Base-by-base conservation (phyloP, 1,139 yeast species). In the Taphrina wiesneri region DNA sequence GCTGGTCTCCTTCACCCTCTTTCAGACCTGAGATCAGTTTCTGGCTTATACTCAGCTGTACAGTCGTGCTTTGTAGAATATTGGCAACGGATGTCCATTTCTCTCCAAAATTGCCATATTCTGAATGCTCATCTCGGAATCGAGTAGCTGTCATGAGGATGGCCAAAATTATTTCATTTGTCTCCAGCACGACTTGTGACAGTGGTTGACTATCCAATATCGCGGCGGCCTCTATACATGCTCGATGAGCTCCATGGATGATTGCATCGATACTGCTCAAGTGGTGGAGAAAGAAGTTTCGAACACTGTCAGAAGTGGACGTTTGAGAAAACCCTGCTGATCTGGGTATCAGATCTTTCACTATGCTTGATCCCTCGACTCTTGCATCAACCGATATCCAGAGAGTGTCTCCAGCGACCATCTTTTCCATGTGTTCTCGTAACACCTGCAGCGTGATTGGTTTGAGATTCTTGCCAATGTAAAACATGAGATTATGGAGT, bases 341-440 rank as follows among this genome's bases (percentile, higher is more conserved):
- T 4, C 64, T 61, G n/a, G 67, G 66, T 7, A 52, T 30, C n/a
- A 67, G 49, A 2, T 69, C 49, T 21, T 53, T 46, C 6, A 61
- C 57, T n/a, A 54, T 63, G 5, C 65, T 53, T 7, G 53, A 41
- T 15, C 52, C 56, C 3, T 63, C 56, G 19, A 56, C 41, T 15
- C 63, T 39, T 3, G 64, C 46, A 39, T 78, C 78, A 11, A 82
- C 71, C 17, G 72, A 69, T 3, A 72, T 72, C 85, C 87, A 85
- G 13, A 88, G 74, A 25, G 77, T 79, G 57, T 77, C 74, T 0
- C 87, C 83, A 3, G 87, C 83, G 34, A 81, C 81, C 47, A 85
- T 74, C 71, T 85, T 83, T 72, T 89, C 95, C 56, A 85, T 77
- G 32, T 79, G 76, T 68, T 81, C 79, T 32, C 85, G 77, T 2